Evolutionary conservation across 495 filamentous ascomycete genomes (phyloP).

Genomic region (Lichenothelia convexa): DNA sequence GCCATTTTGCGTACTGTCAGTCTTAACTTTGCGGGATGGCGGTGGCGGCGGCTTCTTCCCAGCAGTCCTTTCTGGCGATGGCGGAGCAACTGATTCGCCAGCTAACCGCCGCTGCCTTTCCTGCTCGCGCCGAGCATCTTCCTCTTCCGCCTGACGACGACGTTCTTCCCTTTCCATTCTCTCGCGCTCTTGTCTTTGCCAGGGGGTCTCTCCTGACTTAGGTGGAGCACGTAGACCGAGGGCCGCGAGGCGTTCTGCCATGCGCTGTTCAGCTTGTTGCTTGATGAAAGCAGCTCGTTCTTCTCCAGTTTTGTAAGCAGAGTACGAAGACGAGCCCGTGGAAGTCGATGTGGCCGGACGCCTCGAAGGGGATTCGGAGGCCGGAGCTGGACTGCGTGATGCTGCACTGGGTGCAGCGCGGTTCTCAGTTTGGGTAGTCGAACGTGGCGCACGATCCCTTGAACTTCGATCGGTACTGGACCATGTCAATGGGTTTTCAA

Average conservation of each 20-base stretch:
- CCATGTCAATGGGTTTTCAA: no score
- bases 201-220: slow-evolving; percentile 54
- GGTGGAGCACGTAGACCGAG: slow-evolving; percentile 67
- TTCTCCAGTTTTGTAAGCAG: slow-evolving; percentile 73
- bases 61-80: slow-evolving; percentile 31
- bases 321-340: slow-evolving; percentile 38
- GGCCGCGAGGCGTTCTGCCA: slow-evolving; percentile 93
- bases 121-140: slow-evolving; percentile 77
- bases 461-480: neutral
- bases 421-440: no score
- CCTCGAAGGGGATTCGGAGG: slow-evolving; percentile 19
- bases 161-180: slow-evolving; percentile 72
- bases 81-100: slow-evolving; percentile 57
- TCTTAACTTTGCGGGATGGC: slow-evolving; percentile 54
- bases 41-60: slow-evolving; percentile 75
- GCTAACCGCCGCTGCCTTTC: slow-evolving; percentile 72
- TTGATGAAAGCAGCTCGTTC: slow-evolving; percentile 91
- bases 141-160: slow-evolving; percentile 75
- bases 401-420: slow-evolving; percentile 6
- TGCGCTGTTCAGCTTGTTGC: slow-evolving; percentile 88
- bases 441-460: slow-evolving; percentile 8
- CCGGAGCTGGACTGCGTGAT: slow-evolving; percentile 20
- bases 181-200: slow-evolving; percentile 78
- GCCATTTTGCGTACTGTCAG: slow-evolving; percentile 33
- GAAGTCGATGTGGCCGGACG: slow-evolving; percentile 25